Evolutionary conservation across 192 early-diverging fungal genomes (phyloP).

Genomic region (Gonapodya prolifera): DNA sequence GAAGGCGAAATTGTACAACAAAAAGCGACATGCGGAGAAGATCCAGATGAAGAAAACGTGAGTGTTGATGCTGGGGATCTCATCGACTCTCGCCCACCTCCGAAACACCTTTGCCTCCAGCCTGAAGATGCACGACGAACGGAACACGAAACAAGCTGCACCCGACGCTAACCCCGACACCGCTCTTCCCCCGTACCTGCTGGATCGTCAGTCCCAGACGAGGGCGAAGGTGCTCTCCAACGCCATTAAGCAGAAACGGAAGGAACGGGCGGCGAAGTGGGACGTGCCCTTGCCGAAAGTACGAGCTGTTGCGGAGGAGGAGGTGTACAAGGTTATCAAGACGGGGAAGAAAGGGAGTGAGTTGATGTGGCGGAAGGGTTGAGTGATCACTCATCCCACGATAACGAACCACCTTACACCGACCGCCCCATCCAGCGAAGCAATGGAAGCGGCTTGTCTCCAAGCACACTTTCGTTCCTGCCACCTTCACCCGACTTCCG

Average conservation of each 20-base stretch:
- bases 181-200: conserved; percentile 90
- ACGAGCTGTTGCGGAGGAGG: conserved; percentile 96
- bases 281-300: conserved; percentile 94
- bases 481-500: conserved; percentile 97
- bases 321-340: conserved; percentile 96
- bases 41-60: conserved; percentile 99
- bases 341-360: conserved; percentile 78
- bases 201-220: conserved; percentile 96
- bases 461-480: conserved; percentile 98
- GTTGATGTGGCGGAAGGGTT: neutral
- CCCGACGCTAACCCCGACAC: conserved; percentile 74
- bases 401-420: too few relatives aligned
- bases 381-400: neutral
- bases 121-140: conserved; percentile 96
- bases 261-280: conserved; percentile 99
- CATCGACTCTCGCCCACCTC: too few relatives aligned
- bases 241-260: conserved; percentile 99
- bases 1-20: conserved; percentile 97
- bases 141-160: conserved; percentile 85
- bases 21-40: conserved; percentile 95
- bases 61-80: too few relatives aligned
- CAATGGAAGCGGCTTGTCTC: conserved; percentile 98
- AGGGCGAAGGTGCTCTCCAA: conserved; percentile 95
- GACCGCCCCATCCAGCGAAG: too few relatives aligned
- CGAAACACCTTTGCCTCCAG: conserved; percentile 16